These are phyloP conservation scores for Solanum commersonii DNA, from an alignment of 257 asterid genomes.

Conservation along the genomic window DNA sequence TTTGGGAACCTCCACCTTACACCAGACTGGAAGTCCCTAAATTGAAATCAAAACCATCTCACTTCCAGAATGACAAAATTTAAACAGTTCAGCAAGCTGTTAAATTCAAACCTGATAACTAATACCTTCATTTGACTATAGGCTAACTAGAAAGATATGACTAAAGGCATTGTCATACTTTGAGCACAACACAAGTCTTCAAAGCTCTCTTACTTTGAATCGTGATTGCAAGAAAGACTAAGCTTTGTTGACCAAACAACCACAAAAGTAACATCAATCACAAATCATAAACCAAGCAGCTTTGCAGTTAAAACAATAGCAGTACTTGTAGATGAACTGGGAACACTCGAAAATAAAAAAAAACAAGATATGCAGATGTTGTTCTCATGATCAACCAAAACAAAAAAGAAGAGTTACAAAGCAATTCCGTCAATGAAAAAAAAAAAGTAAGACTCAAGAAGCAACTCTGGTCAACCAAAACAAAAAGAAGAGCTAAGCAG, in stretches of 20 bases:
- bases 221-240: not conserved
- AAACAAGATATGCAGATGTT: not conserved
- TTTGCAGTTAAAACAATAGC: not conserved
- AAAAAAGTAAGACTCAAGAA: not conserved
- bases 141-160: not conserved
- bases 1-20: not conserved
- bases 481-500: not conserved
- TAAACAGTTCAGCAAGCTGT: not conserved
- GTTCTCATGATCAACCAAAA: not conserved
- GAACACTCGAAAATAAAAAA: not conserved
- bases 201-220: not conserved
- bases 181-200: not conserved
- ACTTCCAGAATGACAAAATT: not conserved
- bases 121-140: not conserved
- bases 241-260: not conserved
- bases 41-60: not conserved
- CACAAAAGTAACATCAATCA: not conserved
- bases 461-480: not conserved
- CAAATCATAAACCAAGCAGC: not conserved
- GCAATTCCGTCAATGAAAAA: not conserved
- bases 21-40: not conserved
- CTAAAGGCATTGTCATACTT: not conserved
- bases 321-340: not conserved
- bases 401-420: not conserved
- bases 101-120: not conserved